Percentiles rank a stretch among this genome's conserved stretches.
Evolutionary conservation across 257 asterid genomes (phyloP).

Genomic region (Plantago ovata): DNA sequence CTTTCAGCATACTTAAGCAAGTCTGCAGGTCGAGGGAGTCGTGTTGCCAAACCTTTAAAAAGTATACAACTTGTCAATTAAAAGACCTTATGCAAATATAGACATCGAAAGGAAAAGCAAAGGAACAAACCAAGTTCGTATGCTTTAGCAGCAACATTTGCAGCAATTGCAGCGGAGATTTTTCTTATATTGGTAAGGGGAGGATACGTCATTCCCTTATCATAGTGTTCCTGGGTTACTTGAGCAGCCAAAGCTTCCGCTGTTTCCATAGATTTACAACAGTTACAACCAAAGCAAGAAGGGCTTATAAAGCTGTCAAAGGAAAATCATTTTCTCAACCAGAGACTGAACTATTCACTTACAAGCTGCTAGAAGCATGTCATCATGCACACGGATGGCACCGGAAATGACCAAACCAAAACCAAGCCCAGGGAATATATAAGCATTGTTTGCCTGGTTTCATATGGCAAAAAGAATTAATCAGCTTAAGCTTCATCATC

Average conservation of each 20-base stretch:
- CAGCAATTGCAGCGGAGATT: constrained; percentile 89
- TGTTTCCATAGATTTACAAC: constrained; percentile 29
- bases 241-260: constrained; percentile 96
- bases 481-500: not conserved
- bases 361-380: constrained; percentile 96
- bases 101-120: not conserved
- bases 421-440: constrained; percentile 93
- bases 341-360: constrained; percentile 30
- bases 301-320: not conserved
- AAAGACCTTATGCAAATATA: not conserved
- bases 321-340: not conserved
- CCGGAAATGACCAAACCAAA: constrained; percentile 90
- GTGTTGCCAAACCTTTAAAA: constrained; percentile 63
- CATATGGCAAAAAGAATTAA: constrained; percentile 4
- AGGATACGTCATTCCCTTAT: constrained; percentile 89
- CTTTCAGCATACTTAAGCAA: constrained; percentile 88
- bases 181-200: constrained; percentile 71
- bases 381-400: constrained; percentile 88
- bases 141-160: constrained; percentile 92
- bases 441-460: constrained; percentile 88
- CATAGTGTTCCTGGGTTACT: constrained; percentile 79
- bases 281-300: not conserved
- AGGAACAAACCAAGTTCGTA: constrained; percentile 70
- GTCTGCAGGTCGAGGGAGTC: constrained; percentile 79
- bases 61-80: not conserved